phyloP scores from a whole-genome alignment of 2,329 filamentous ascomycete genomes.

The Cladosporium sp. region DNA sequence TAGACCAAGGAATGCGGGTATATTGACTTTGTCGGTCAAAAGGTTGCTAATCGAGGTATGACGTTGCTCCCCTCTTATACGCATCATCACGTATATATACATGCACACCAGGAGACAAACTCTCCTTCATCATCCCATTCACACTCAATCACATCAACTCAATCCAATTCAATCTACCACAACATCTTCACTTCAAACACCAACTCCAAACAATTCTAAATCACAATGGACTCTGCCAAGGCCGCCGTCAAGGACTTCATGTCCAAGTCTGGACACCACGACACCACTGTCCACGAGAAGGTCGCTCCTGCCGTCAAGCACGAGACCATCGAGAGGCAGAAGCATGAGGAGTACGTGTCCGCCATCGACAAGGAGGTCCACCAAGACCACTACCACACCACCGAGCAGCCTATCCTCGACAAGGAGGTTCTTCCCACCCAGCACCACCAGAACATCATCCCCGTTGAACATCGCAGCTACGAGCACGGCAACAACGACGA shows the following conservation, averaged over 20 bases:
- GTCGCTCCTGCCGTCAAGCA: conserved; percentile 61
- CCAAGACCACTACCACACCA: conserved; percentile 71
- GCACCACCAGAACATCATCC: conserved; percentile 60
- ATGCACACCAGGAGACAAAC: neutral
- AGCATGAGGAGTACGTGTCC: conserved; percentile 57
- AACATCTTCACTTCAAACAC: no score
- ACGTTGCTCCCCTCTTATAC: conserved; percentile 1
- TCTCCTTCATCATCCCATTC: conserved; percentile 1
- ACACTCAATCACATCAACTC: conserved; percentile 14
- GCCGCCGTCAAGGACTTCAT: conserved; percentile 62
- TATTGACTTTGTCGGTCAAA: conserved; percentile 1
- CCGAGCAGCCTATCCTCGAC: conserved; percentile 63
- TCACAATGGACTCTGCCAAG: conserved; percentile 65
- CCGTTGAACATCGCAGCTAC: conserved; percentile 61
- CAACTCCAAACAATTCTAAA: conserved; percentile 21
- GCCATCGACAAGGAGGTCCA: conserved; percentile 69
- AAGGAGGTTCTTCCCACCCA: conserved; percentile 60
- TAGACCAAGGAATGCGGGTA: conserved; percentile 3
- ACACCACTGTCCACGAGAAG: conserved; percentile 69
- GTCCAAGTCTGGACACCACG: conserved; percentile 61
- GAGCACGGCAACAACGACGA: conserved; percentile 60
- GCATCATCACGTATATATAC: conserved; percentile 15
- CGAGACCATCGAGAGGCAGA: conserved; percentile 60
- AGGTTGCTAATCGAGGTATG: conserved; percentile 2
- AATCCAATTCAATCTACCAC: neutral